Conservation (phyloP, 2,329 filamentous ascomycete genomes). For the Microdochium paspali region DNA sequence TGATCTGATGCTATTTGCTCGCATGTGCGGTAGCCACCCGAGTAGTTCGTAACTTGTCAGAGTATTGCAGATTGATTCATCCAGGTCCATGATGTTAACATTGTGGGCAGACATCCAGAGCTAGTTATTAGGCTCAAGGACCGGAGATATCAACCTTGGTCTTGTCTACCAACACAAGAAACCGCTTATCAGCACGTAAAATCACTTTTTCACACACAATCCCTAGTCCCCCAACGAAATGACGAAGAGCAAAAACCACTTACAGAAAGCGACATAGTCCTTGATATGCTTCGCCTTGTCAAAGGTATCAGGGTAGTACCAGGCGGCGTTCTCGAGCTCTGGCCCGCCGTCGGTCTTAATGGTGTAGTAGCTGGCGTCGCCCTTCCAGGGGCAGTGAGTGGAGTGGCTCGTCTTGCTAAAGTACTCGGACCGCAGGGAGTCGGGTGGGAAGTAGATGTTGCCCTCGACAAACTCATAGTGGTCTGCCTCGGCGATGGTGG, state of each 20-base stretch:
- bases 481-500: conserved; percentile 37
- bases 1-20: no score
- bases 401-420: conserved; percentile 33
- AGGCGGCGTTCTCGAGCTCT: conserved; percentile 42
- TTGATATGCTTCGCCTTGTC: conserved; percentile 40
- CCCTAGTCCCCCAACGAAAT: no score
- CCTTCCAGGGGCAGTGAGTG: conserved; percentile 48
- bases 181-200: no score
- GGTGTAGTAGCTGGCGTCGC: conserved; percentile 46
- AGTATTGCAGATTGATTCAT: no score
- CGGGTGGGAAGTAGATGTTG: conserved; percentile 45
- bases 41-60: no score
- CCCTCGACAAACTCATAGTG: conserved; percentile 48
- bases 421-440: conserved; percentile 31
- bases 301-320: conserved; percentile 45
- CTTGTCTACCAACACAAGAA: conserved; percentile 16
- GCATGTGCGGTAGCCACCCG: no score
- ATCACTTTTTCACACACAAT: background rate
- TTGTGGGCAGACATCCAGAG: no score
- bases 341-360: conserved; percentile 30
- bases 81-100: no score
- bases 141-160: conserved; percentile 16
- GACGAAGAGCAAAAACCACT: no score
- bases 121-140: no score
- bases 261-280: conserved; percentile 49